These are phyloP conservation scores for Colletotrichum simmondsii DNA, from an alignment of 2,329 filamentous ascomycete species.

Conservation along the genomic window DNA sequence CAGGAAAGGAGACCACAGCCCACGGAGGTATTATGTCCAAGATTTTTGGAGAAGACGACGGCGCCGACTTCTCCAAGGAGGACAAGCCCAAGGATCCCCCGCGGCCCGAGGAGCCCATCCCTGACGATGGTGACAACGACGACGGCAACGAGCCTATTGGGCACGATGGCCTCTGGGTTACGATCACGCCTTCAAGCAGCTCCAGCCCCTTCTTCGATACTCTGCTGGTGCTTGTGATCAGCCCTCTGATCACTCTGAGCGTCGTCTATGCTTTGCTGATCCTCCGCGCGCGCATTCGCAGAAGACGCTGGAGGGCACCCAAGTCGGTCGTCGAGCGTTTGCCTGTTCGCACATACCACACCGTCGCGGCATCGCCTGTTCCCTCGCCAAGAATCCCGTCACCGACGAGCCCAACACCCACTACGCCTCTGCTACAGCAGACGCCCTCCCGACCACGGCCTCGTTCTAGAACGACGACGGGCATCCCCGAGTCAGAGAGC, in stretches of 20 bases:
- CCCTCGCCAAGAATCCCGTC: conserved; percentile 69
- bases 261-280: conserved; percentile 92
- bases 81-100: conserved; percentile 37
- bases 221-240: conserved; percentile 94
- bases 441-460: conserved; percentile 64
- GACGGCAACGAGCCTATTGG: conserved; percentile 50
- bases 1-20: conserved; percentile 14
- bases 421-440: conserved; percentile 81
- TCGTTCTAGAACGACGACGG: conserved; percentile 74
- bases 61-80: conserved; percentile 41
- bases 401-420: conserved; percentile 74
- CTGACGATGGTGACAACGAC: neutral
- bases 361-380: conserved; percentile 73
- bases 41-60: conserved; percentile 59
- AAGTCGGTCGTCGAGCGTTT: conserved; percentile 95
- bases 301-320: conserved; percentile 94
- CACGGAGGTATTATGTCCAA: conserved; percentile 56
- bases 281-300: conserved; percentile 86
- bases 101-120: conserved; percentile 37
- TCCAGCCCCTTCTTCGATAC: conserved; percentile 96
- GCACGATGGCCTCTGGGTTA: conserved; percentile 93
- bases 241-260: conserved; percentile 89
- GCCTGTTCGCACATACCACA: conserved; percentile 96
- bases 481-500: conserved; percentile 63
- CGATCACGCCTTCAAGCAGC: conserved; percentile 89